Conservation (phyloP, 2,329 filamentous ascomycete species). For the Hypoxylon sp. region DNA sequence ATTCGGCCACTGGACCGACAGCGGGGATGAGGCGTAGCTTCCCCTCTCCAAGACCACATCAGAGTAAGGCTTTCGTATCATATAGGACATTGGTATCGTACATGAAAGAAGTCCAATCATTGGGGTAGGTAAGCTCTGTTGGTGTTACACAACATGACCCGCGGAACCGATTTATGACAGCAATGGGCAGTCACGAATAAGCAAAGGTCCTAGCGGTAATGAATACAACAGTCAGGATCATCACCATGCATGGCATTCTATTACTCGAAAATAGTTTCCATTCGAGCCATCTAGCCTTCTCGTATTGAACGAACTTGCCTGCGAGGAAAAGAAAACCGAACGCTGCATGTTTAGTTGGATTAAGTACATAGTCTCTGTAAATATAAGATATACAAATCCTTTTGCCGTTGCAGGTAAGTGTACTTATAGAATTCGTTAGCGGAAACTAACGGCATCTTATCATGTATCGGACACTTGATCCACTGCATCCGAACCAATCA, state of each 20-base stretch:
- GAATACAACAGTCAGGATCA: neutral
- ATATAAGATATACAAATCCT: neutral
- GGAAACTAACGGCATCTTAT: slow-evolving; percentile 8
- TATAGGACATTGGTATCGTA: neutral
- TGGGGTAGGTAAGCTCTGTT: slow-evolving; percentile 9
- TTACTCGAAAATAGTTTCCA: neutral
- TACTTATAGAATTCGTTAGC: neutral
- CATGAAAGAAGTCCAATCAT: slow-evolving; percentile 7
- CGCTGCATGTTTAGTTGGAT: too few species aligned
- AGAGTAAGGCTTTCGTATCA: neutral
- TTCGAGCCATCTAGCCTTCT: neutral
- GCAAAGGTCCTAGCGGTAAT: neutral
- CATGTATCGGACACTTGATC: slow-evolving; percentile 10
- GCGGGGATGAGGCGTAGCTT: slow-evolving; percentile 18
- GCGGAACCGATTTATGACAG: neutral
- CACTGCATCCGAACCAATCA: slow-evolving; percentile 7
- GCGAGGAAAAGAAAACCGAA: neutral
- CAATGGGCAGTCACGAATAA: neutral
- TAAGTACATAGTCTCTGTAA: too few species aligned
- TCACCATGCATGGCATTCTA: neutral
- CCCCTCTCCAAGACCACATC: slow-evolving; percentile 16
- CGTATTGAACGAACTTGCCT: neutral
- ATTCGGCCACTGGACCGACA: neutral
- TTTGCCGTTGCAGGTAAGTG: neutral
- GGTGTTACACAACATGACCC: slow-evolving; percentile 22